Percentiles rank a stretch among this genome's conserved stretches.
phyloP scores from a whole-genome alignment of 192 early-diverging fungal species.

The Coemansia furcata region DNA sequence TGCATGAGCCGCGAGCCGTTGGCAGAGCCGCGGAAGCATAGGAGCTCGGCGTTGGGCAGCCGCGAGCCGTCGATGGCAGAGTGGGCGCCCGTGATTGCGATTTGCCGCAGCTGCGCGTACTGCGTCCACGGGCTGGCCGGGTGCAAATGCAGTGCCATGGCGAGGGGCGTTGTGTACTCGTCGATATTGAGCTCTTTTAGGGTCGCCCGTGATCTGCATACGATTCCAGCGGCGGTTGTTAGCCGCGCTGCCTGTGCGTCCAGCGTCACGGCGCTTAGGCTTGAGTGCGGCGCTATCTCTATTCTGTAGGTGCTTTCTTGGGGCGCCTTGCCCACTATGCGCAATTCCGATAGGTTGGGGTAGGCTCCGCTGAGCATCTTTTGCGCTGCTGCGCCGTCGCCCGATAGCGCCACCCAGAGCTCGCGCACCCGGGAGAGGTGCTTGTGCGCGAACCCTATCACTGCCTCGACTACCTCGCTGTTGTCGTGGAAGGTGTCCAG shows the following conservation, averaged over 20 bases:
- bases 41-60: constrained; percentile 11
- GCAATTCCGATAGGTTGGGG: constrained; percentile 1
- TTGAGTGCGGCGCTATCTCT: background rate
- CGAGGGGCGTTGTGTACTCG: constrained; percentile 1
- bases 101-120: constrained; percentile 14
- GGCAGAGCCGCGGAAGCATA: constrained; percentile 32
- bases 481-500: background rate
- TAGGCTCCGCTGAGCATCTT: background rate
- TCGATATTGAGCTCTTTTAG: constrained; percentile 27
- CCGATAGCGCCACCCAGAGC: constrained; percentile 21
- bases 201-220: constrained; percentile 1
- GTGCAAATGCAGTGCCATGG: background rate
- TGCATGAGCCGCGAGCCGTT: too few species aligned
- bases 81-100: constrained; percentile 15
- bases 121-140: background rate
- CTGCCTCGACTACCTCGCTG: background rate
- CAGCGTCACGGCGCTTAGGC: constrained; percentile 16
- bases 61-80: constrained; percentile 3
- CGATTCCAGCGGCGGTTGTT: constrained; percentile 3
- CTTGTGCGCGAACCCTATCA: constrained; percentile 9
- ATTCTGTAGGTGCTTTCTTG: background rate
- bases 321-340: constrained; percentile 20
- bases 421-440: constrained; percentile 2
- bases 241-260: constrained; percentile 7
- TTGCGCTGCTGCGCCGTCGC: background rate